Evolutionary conservation across 2,329 filamentous ascomycete species (phyloP), one percentile per base, ranked within the genome.

Genomic region (Amylocarpus encephaloides): DNA sequence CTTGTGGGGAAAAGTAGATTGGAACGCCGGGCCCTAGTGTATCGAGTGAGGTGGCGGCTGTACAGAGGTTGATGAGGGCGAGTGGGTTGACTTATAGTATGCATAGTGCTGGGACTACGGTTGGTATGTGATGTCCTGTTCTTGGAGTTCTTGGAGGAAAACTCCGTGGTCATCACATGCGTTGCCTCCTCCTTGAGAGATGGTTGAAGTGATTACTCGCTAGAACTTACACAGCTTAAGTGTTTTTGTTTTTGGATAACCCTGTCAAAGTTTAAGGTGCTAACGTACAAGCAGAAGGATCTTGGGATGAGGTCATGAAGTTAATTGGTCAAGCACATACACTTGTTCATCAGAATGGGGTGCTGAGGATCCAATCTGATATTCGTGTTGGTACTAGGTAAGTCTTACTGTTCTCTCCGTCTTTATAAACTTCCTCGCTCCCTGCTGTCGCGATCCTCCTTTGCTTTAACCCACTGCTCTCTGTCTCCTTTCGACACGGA

Each of bases 301-400:
- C 82, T 36, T 97, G 93, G 92, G 87, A 94, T 58, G 80, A 86
- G 30, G 90, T 95, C 51, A 90, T 95, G 77, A 75, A 73, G 49
- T 77, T 91, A 26, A 86, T 95, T 59, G 90, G 90, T n/a, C 87
- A 92, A 71, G 88, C 87, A 3, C 90, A 95, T 70, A 77, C 78
- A 0, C 73, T 88, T 42, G 79, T 95, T 18, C 90, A 95, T 65
- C 71, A 81, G 53, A 78, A 81, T 53, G 89, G 89, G n/a, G 79
- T 89, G 32, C 75, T 86, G 53, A 76, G 93, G 48, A 86, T 97
- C 36, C 92, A 97, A 73, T 87, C 83, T 26, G 90, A 92, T 65
- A 91, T 97, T 71, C 76, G 92, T 11, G 83, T 90, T 39, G 92
- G 92, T 1, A 86, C 86, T 26, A 82, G 85, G 85, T 62, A 50